Percentiles rank a stretch among this genome's conserved stretches.
Evolutionary conservation across 352 stramenopile genomes (phyloP).

Genomic region (Phytophthora niederhauseri): DNA sequence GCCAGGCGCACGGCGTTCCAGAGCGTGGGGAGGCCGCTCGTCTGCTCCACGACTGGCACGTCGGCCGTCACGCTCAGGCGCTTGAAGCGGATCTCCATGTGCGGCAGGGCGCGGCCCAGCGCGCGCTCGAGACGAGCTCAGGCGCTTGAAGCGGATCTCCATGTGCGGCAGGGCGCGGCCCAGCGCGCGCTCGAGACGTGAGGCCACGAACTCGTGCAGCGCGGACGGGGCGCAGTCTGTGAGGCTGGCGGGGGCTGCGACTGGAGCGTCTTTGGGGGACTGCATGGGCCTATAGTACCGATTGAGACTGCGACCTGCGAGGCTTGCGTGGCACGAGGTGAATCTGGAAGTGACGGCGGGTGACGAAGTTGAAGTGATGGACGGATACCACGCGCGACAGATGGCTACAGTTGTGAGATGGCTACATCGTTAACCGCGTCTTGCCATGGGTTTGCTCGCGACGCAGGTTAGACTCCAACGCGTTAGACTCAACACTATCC

Average conservation of each 20-base stretch:
- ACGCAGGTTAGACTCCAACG: no score
- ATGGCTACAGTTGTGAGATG: background rate
- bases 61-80: conserved; percentile 28
- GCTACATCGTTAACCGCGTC: background rate
- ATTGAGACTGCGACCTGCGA: background rate
- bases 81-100: conserved; percentile 38
- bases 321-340: background rate
- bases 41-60: conserved; percentile 24
- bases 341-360: conserved; percentile 17
- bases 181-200: conserved; percentile 20
- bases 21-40: conserved; percentile 31
- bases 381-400: background rate
- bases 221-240: conserved; percentile 4
- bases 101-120: conserved; percentile 26
- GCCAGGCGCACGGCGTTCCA: conserved; percentile 32
- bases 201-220: conserved; percentile 28
- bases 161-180: conserved; percentile 33
- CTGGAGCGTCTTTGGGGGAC: background rate
- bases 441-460: no score
- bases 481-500: no score
- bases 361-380: conserved; percentile 1
- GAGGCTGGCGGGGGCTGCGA: no score
- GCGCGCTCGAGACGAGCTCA: conserved; percentile 24
- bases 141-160: conserved; percentile 34
- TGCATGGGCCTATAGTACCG: no score